These are phyloP conservation scores for Leccinum variicolor DNA, from an alignment of 768 basidiomycete genomes.

Conservation along the genomic window DNA sequence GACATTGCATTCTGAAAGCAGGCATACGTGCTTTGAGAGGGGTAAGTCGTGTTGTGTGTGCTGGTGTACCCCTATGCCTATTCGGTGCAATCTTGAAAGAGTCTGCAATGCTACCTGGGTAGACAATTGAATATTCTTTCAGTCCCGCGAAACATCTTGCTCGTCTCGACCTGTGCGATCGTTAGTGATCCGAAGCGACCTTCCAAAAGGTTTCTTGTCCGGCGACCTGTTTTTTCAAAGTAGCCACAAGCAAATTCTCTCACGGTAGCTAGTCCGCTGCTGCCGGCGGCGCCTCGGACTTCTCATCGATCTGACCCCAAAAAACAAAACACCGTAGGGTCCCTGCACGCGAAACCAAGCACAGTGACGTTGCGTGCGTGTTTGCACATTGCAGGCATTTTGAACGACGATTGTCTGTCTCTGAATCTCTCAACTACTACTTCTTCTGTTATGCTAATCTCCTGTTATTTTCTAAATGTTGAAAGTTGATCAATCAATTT, in stretches of 20 bases:
- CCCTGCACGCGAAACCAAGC: background rate
- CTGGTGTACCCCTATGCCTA: background rate
- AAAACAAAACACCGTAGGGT: background rate
- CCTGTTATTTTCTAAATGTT: background rate
- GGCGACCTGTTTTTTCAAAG: too few species aligned
- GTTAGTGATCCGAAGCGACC: background rate
- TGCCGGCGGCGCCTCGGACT: too few species aligned
- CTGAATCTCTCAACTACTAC: background rate
- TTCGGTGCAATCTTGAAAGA: background rate
- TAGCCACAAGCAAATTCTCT: background rate
- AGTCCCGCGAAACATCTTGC: background rate
- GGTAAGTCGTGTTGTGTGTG: background rate
- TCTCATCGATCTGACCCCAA: too few species aligned
- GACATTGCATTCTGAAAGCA: too few species aligned
- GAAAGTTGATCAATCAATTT: background rate
- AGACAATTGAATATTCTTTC: background rate
- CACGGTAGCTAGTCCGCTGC: background rate
- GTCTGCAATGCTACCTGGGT: background rate
- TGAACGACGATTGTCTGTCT: background rate
- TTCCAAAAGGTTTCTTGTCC: background rate
- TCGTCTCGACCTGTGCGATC: background rate
- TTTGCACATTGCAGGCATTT: background rate
- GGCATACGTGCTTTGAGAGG: too few species aligned
- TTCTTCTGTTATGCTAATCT: background rate
- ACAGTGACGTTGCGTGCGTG: background rate